A percentile compares a stretch with the other conserved stretches of the same genome.
phyloP scores from a whole-genome alignment of 2,329 filamentous ascomycete species.

The Cladorrhinum sp. region DNA sequence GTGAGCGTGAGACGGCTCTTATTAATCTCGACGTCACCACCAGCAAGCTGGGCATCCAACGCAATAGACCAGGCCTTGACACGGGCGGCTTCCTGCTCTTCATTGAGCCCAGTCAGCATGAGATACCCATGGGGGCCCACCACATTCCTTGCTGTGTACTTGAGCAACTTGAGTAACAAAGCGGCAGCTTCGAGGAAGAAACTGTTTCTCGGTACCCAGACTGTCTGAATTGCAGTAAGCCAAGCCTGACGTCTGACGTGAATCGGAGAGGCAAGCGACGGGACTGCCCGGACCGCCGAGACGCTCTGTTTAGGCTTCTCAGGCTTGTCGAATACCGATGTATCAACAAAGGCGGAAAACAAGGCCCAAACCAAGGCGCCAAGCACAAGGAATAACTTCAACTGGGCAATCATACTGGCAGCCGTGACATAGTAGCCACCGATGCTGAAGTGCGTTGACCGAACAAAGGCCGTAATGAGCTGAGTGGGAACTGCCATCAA shows the following conservation, averaged over 20 bases:
- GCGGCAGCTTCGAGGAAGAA: constrained; percentile 84
- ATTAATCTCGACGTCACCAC: constrained; percentile 85
- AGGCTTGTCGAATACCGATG: constrained; percentile 49
- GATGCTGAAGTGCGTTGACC: constrained; percentile 49
- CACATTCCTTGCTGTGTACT: constrained; percentile 74
- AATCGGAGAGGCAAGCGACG: constrained; percentile 76
- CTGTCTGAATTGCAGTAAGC: constrained; percentile 88
- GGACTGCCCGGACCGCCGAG: constrained; percentile 51
- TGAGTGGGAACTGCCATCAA: constrained; percentile 63
- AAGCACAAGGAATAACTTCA: constrained; percentile 54
- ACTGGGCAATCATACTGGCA: constrained; percentile 45
- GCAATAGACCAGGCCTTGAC: constrained; percentile 93
- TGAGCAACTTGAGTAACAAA: constrained; percentile 73
- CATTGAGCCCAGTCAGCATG: constrained; percentile 72
- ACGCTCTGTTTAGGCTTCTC: constrained; percentile 36
- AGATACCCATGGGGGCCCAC: constrained; percentile 77
- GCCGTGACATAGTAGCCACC: constrained; percentile 51
- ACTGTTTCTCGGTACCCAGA: constrained; percentile 85
- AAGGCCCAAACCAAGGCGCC: constrained; percentile 54
- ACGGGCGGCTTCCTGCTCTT: constrained; percentile 80
- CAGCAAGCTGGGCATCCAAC: constrained; percentile 86
- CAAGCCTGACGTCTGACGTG: constrained; percentile 84
- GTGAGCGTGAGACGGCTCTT: constrained; percentile 82
- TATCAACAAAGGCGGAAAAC: constrained; percentile 52
- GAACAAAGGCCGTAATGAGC: constrained; percentile 49